A percentile compares a stretch with the other conserved stretches of the same genome.
Evolutionary conservation across 345 rosid species (phyloP).

Genomic region (Streptanthus diversifolius): DNA sequence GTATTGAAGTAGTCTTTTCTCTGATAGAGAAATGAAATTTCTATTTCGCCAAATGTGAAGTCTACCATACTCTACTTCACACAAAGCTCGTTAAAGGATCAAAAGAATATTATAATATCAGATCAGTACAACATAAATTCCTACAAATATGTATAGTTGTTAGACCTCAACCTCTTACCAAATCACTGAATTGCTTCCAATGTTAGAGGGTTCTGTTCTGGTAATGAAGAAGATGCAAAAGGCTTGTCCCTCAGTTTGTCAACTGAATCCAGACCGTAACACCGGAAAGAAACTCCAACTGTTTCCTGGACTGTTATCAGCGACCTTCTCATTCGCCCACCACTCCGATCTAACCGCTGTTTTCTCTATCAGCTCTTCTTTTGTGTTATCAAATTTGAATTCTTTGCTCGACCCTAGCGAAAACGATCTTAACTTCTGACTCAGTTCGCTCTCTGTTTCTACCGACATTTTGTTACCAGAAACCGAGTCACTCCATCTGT

Average conservation of each 20-base stretch:
- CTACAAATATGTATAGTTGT: conserved; percentile 26
- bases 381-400: conserved; percentile 69
- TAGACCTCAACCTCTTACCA: conserved; percentile 22
- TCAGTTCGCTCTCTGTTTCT: conserved; percentile 58
- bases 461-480: conserved; percentile 27
- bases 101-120: conserved; percentile 5
- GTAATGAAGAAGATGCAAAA: conserved; percentile 3
- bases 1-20: neutral
- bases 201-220: conserved; percentile 1
- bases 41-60: neutral
- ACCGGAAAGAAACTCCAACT: conserved; percentile 83
- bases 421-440: conserved; percentile 56
- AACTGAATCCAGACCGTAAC: conserved; percentile 66
- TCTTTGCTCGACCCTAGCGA: conserved; percentile 77
- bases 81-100: neutral
- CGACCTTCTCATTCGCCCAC: conserved; percentile 91
- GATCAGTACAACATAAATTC: conserved; percentile 2
- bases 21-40: neutral
- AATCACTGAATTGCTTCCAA: conserved; percentile 21
- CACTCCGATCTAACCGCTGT: conserved; percentile 55
- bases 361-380: conserved; percentile 49
- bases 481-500: neutral
- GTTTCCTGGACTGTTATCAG: conserved; percentile 41
- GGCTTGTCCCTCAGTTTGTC: conserved; percentile 17
- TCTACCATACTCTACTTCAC: neutral